Evolutionary conservation across 495 filamentous ascomycete genomes (phyloP), one percentile per base, ranked within the genome.

Genomic region (Acidomyces sp.): DNA sequence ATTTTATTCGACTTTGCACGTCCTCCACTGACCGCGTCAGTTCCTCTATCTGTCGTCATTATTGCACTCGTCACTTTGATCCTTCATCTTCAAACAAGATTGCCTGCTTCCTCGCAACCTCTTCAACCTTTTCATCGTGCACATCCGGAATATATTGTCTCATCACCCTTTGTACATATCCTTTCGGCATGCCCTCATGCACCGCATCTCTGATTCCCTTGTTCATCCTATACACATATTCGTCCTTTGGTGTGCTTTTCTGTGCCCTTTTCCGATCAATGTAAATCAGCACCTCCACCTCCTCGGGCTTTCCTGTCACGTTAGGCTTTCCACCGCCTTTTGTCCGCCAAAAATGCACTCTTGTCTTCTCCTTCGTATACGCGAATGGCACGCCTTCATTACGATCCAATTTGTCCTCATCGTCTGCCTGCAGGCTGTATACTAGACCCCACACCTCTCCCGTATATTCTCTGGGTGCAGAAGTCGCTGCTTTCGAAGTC

Each of bases 201-300:
- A 71, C 43, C 4, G 73, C 76, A 62, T 85, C 78, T 38, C 54
- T 45, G 49, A 83, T 69, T 4, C 74, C 80, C 40, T 59, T 62
- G 53, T 84, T 83, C 68, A 84, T 82, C 34, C 80, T 56, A 16
- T 62, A 54, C 25, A 83, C 62, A 56, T 83, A 85, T 60, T 83
- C 80, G 13, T 60, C 54, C 52, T 66, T 68, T 1, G 77, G 73
- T 22, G 43, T 34, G 9, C 55, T 61, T 24, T 61, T 53, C 30
- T 43, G 37, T 4, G 63, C 56, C 21, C 61, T 46, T 22, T 67
- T 50, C 36, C 65, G 58, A 52, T 76, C 70, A 6, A 80, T 58
- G 54, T 82, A 82, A 11, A 78, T 69, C 45, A 81, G 54, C 46
- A 68, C 60, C 1, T 50, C 32, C 26, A 24, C 49, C 30, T 41